Base-by-base conservation (phyloP, 768 basidiomycete genomes). In the Mycena rebaudengoi region DNA sequence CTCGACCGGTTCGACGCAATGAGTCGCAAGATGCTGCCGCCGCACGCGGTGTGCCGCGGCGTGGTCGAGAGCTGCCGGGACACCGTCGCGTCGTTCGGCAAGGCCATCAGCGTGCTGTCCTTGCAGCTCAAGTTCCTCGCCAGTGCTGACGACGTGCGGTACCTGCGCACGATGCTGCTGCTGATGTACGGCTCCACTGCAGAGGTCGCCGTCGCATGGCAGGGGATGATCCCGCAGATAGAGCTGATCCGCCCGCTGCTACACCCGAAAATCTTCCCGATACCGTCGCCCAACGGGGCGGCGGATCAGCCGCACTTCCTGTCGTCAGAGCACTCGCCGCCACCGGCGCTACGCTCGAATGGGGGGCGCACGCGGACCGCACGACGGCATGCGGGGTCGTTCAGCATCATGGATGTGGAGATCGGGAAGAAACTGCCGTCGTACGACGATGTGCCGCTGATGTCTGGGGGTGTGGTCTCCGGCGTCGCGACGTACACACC, bases 361-460 rank as follows among this genome's bases (percentile, higher is more conserved):
- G 68, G 58, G 60, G 83, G 76, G 58, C 82, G 84, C 62, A 76
- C 75, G 25, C 87, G 88, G 26, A 89, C 85, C 49, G 84, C 87
- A 23, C 83, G 95, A 43, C 84, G 96, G 35, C 92, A 97, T 74
- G 96, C 93, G 6, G 96, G 96, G n/a, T 97, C 96, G 4, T 98
- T 97, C 79, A 97, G 96, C 64, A 89, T 85, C 25, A 92, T 94
- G 72, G 96, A 98, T 73, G 91, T 97, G 7, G 91, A 97, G 72
- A 88, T 93, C 51, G 96, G 96, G 39, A 94, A 90, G 76, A 82
- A 86, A 56, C 74, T 93, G 50, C 91, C 92, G 8, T 90, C 89
- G n/a, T 86, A 86, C 66, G 85, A 88, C 44, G 75, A 80, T 14
- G 66, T 81, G 8, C 79, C 82, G 37, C 70, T 69, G 30, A 71